Percentiles rank a stretch among this genome's conserved stretches.
phyloP scores from a whole-genome alignment of 2,329 filamentous ascomycete species.

The Massarina eburnea region DNA sequence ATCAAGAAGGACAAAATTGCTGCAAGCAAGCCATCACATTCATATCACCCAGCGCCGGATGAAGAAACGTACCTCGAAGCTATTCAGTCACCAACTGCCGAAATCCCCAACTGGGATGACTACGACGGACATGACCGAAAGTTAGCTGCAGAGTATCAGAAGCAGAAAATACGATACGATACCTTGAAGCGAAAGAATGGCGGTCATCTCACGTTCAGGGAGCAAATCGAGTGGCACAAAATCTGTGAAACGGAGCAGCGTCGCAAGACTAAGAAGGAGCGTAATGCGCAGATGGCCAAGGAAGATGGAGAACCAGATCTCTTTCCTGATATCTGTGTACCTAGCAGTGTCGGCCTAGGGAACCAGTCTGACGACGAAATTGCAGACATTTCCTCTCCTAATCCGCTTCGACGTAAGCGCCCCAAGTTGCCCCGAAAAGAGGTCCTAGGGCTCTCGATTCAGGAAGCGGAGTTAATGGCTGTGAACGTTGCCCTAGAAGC shows the following conservation, averaged over 20 bases:
- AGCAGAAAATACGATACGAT: slow-evolving; percentile 24
- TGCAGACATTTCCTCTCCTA: neutral
- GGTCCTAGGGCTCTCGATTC: slow-evolving; percentile 11
- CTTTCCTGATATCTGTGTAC: neutral
- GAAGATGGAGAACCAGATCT: neutral
- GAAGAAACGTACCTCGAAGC: slow-evolving; percentile 19
- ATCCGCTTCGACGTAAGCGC: neutral
- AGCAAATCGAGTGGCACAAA: slow-evolving; percentile 35
- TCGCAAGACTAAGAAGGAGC: slow-evolving; percentile 16
- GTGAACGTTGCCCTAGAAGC: slow-evolving; percentile 37
- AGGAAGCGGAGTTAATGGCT: slow-evolving; percentile 28
- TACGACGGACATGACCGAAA: slow-evolving; percentile 6
- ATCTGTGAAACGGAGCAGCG: slow-evolving; percentile 20
- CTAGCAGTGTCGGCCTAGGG: neutral
- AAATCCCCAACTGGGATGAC: neutral
- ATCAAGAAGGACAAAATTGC: slow-evolving; percentile 6
- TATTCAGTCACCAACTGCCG: neutral
- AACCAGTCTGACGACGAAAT: neutral
- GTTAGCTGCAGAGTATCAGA: slow-evolving; percentile 18
- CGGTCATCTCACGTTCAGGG: slow-evolving; percentile 18
- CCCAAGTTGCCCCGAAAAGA: slow-evolving; percentile 1
- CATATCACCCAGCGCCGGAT: slow-evolving; percentile 2
- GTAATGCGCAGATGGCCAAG: slow-evolving; percentile 10
- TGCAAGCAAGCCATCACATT: slow-evolving; percentile 1
- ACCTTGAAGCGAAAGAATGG: slow-evolving; percentile 19